phyloP scores from a whole-genome alignment of 2,329 filamentous ascomycete genomes.

The Penicillium fuscoglaucum region DNA sequence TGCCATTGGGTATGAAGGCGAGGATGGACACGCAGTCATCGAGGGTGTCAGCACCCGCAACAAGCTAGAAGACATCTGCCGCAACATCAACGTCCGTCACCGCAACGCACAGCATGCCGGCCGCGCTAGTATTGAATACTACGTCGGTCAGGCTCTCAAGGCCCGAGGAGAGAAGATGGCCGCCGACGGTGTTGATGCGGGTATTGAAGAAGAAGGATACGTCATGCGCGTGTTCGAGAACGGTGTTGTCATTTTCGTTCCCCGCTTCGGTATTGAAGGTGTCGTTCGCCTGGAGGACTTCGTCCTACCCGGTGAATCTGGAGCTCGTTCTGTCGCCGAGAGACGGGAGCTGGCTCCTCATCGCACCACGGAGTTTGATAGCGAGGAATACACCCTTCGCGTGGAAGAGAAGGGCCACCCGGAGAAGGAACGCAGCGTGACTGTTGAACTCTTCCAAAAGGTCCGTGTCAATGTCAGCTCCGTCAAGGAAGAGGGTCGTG shows the following conservation, averaged over 20 bases:
- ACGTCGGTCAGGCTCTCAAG: constrained; percentile 93
- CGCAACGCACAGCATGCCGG: constrained; percentile 96
- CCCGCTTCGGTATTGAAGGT: constrained; percentile 91
- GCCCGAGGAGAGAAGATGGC: constrained; percentile 56
- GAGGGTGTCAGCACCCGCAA: constrained; percentile 75
- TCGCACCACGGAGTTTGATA: constrained; percentile 79
- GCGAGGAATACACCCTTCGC: constrained; percentile 76
- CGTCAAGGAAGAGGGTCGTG: constrained; percentile 76
- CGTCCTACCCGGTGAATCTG: constrained; percentile 61
- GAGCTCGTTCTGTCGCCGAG: constrained; percentile 33
- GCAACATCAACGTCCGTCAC: constrained; percentile 97
- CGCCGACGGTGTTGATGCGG: constrained; percentile 35
- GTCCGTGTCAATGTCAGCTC: constrained; percentile 86
- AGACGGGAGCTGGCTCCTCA: constrained; percentile 36
- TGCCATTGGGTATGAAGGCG: constrained; percentile 78
- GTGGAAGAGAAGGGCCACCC: constrained; percentile 54
- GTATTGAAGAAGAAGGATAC: constrained; percentile 82
- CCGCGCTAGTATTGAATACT: constrained; percentile 92
- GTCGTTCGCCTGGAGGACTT: constrained; percentile 84
- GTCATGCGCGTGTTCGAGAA: constrained; percentile 98
- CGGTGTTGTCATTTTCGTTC: constrained; percentile 94
- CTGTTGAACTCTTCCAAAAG: constrained; percentile 86
- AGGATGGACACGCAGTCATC: constrained; percentile 65
- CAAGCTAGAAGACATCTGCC: constrained; percentile 89
- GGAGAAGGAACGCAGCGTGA: constrained; percentile 42